Base-by-base conservation (phyloP, 768 basidiomycete genomes). In the Flagelloscypha sp. region DNA sequence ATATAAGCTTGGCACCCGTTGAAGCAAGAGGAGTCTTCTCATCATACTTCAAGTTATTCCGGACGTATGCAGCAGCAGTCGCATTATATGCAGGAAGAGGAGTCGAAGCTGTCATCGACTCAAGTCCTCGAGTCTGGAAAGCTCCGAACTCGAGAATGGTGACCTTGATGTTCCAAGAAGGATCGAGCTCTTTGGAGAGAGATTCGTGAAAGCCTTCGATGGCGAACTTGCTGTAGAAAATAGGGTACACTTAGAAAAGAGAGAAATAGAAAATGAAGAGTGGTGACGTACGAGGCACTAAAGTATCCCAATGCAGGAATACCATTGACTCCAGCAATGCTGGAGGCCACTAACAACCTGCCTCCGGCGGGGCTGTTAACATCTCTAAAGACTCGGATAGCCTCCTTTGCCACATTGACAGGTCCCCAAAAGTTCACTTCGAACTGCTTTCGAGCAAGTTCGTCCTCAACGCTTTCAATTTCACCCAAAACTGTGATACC, bases 91-190 rank as follows among this genome's bases (percentile, higher is more conserved):
- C n/a, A n/a, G n/a, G n/a, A n/a, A n/a, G n/a, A n/a, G n/a, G n/a
- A n/a, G n/a, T n/a, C n/a, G n/a, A n/a, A n/a, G n/a, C n/a, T n/a
- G n/a, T n/a, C n/a, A n/a, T n/a, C n/a, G n/a, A n/a, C n/a, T n/a
- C n/a, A n/a, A n/a, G n/a, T n/a, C n/a, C n/a, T n/a, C n/a, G n/a
- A n/a, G 48, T 51, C 8, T 47, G 39, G 37, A 53, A 54, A 2
- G 46, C 48, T 34, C 49, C 53, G 8, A 48, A 49, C 37, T 52
- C 42, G 36, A 49, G 25, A 18, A 54, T 44, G 21, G 41, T 40
- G 23, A 30, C 41, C 17, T 47, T 42, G 23, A 66, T 67, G 37
- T 67, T 68, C 65, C 68, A 70, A 9, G 46, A 47, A 1, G 62
- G 64, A 12, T 52, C 48, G 27, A 69, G 24, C 33, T 70, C 68